Evolutionary conservation across 139 green algal genomes (phyloP), one percentile per base, ranked within the genome.

Genomic region (Mesostigma viride): DNA sequence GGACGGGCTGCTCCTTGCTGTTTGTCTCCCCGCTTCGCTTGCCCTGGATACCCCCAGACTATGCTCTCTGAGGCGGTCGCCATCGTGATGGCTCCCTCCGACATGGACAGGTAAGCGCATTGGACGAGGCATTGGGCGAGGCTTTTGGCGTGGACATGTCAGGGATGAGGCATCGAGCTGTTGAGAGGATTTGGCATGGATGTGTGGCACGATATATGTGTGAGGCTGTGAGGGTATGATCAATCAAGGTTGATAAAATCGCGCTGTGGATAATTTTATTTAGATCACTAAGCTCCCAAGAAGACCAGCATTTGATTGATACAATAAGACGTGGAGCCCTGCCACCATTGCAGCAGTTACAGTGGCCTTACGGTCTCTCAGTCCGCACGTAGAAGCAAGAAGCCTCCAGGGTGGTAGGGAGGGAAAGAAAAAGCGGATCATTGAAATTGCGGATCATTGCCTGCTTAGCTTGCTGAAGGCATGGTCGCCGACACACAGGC

Each of bases 11-110:
- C 8, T 17, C 51, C 20, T 4, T 17, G 40, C 40, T 14, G 31
- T 24, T 20, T 8, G 53, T 28, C 27, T n/a, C n/a, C n/a, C n/a
- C n/a, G n/a, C n/a, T n/a, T n/a, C n/a, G n/a, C n/a, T n/a, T n/a
- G n/a, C n/a, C n/a, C n/a, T n/a, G n/a, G n/a, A 51, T 51, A 14
- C 40, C 40, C 40, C 5, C 90, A 96, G 83, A 90, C 86, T 1
- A 92, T 95, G 90, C 72, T 96, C 59, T 86, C 91, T 26, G 91
- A 96, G 72, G 86, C 91, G 1, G 75, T 97, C 27, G 91, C 91
- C 0, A 94, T 96, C n/a, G 91, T 97, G 3, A 95, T 96, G 88
- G 91, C 91, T 1, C 91, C 84, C 6, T 71, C 72, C 1, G 84
- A 92, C 17, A 31, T 3, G 20, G 24, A 36, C 24, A n/a, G 64